Evolutionary conservation across 1,284 basidiomycete genomes (phyloP).

Genomic region (Athelia sp.): DNA sequence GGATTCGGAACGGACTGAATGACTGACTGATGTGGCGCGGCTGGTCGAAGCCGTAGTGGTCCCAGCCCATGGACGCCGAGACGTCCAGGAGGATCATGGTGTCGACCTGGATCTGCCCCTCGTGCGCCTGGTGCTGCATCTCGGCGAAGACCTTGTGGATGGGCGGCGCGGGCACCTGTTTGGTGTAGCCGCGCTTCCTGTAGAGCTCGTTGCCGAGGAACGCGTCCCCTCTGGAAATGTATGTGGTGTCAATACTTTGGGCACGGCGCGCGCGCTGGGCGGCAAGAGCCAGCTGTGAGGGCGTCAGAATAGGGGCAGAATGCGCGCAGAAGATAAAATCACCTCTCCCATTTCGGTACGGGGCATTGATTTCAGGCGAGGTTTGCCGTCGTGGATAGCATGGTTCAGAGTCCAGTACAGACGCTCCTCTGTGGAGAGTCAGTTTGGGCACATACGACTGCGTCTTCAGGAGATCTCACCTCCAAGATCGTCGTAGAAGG

Average conservation of each 20-base stretch:
- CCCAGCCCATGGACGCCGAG: background rate
- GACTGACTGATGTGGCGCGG: background rate
- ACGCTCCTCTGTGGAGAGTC: background rate
- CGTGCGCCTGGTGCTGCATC: background rate
- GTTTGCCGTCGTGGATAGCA: background rate
- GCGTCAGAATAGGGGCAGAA: no score
- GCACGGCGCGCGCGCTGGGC: background rate
- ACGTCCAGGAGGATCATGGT: slow-evolving; percentile 1
- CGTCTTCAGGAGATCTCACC: background rate
- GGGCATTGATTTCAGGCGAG: background rate
- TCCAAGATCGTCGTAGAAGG: background rate
- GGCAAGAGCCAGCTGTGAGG: background rate
- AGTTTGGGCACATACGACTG: no score
- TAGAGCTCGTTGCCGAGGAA: background rate
- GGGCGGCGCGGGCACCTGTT: background rate
- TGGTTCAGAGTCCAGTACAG: background rate
- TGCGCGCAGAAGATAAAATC: background rate
- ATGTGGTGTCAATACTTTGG: background rate
- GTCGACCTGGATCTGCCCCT: background rate
- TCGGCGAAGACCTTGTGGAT: background rate
- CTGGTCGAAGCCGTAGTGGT: background rate
- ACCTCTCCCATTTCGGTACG: background rate
- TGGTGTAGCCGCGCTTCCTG: background rate
- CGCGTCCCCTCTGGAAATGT: background rate
- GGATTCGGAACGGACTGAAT: background rate